These are phyloP conservation scores for Neurospora sp. DNA, from an alignment of 2,329 filamentous ascomycete species.

Conservation along the genomic window DNA sequence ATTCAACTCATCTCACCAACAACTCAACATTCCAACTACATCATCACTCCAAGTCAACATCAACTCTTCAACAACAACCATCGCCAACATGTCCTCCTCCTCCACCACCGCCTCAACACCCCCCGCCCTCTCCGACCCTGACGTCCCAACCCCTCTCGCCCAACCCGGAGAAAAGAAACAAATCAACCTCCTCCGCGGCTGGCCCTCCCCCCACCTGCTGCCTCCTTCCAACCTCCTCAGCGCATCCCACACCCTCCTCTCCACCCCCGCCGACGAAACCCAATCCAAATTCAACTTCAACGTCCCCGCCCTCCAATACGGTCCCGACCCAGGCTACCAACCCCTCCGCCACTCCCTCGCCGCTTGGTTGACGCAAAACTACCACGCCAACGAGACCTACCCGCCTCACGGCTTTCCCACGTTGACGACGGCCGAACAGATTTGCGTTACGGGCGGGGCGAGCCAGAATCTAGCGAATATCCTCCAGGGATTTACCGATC, in stretches of 20 bases:
- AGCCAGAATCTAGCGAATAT: constrained; percentile 73
- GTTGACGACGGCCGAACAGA: constrained; percentile 37
- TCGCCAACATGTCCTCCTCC: not conserved
- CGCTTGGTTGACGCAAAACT: constrained; percentile 45
- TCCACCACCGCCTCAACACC: not conserved
- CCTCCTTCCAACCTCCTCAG: constrained; percentile 41
- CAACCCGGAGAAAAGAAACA: constrained; percentile 20
- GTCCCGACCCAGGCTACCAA: constrained; percentile 63
- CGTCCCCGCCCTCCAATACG: constrained; percentile 64
- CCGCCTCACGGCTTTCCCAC: not conserved
- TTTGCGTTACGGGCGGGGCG: constrained; percentile 78
- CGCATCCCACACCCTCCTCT: constrained; percentile 25
- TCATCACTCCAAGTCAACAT: not conserved
- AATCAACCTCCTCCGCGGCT: constrained; percentile 60
- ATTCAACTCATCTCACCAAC: not conserved
- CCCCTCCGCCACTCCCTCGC: constrained; percentile 62
- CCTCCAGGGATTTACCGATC: constrained; percentile 72
- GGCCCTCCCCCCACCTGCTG: constrained; percentile 55
- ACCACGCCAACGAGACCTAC: not conserved
- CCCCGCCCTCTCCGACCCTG: not conserved
- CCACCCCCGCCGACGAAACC: not conserved
- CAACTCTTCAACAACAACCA: not conserved
- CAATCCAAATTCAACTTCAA: constrained; percentile 30
- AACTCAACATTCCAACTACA: not conserved
- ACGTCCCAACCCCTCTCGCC: not conserved